These are phyloP conservation scores for Tremella mesenterica DNA, from an alignment of 768 basidiomycete species.

Conservation along the genomic window DNA sequence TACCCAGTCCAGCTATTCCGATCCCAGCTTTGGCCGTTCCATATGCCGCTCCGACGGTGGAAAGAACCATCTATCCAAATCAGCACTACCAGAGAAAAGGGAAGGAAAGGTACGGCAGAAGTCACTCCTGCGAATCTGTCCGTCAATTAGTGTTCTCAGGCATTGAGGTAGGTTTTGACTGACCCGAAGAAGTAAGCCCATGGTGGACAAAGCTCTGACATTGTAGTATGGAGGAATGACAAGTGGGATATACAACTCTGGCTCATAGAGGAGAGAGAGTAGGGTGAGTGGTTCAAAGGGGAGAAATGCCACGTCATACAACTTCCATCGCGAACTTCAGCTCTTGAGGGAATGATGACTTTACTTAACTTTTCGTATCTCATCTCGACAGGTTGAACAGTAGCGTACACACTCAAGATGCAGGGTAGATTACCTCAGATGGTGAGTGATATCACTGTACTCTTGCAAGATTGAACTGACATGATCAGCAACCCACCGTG, in stretches of 20 bases:
- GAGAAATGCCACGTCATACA: too few relatives aligned
- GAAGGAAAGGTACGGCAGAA: constrained; percentile 60
- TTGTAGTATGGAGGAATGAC: constrained; percentile 6
- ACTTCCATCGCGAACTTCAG: too few relatives aligned
- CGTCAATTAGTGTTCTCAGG: constrained; percentile 4
- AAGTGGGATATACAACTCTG: too few relatives aligned
- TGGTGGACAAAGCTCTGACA: constrained; percentile 62
- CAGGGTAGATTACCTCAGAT: constrained; percentile 39
- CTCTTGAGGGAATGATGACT: too few relatives aligned
- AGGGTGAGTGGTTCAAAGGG: too few relatives aligned
- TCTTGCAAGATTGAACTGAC: constrained; percentile 3
- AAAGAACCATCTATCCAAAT: constrained; percentile 73
- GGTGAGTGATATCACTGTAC: constrained; percentile 14
- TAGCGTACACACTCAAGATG: constrained; percentile 17
- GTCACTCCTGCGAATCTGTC: constrained; percentile 78
- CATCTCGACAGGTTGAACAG: too few relatives aligned
- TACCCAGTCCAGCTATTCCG: constrained; percentile 87
- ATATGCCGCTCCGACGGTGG: constrained; percentile 88
- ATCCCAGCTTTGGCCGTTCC: constrained; percentile 96
- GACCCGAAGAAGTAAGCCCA: constrained; percentile 93
- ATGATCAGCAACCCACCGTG: constrained; percentile 85
- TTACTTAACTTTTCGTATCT: too few relatives aligned
- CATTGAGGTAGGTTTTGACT: constrained; percentile 2
- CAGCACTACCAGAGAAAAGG: not conserved
- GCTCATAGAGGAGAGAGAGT: too few relatives aligned